Base-by-base conservation (phyloP, 768 basidiomycete species). In the Naganishia friedmannii region DNA sequence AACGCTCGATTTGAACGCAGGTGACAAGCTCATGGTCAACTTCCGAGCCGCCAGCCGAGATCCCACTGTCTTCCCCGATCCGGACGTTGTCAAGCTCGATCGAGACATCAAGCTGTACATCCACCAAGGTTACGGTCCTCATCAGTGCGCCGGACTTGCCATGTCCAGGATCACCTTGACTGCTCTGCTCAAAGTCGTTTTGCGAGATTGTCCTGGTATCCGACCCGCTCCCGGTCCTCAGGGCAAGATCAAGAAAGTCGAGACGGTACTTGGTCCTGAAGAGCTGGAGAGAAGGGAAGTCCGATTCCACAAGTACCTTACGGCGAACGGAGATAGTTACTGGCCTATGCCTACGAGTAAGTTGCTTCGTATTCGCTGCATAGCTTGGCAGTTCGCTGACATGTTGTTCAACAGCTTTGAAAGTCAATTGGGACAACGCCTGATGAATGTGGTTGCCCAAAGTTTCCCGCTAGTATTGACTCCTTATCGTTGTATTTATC, bases 91-190 rank as follows among this genome's bases (percentile, higher is more conserved):
- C 48, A 51, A 51, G 48, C 19, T 51, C 48, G 48, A 51, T 12
- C 48, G 48, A 3, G 48, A 51, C 48, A n/a, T 51, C 48, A 51
- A 51, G n/a, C 12, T 51, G 19, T 51, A 51, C 48, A 51, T 51
- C 48, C 48, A 51, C 48, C 48, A 51, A 51, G 48, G 48, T 3
- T 4, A 51, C n/a, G 48, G 48, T 7, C 48, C 48, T 21, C 48
- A 51, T 26, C 48, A 51, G n/a, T 51, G 48, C n/a, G 48, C 48
- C 23, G 48, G 48, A 51, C n/a, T 51, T 8, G 48, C 19, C 3
- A 51, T 51, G 48, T 51, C 48, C n/a, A 51, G 48, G n/a, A 51
- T 51, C n/a, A n/a, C 21, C 48, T 51, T 51, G 48, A 51, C 48
- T 3, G 15, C 48, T 3, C 13, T 51, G 48, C 12, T 51, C 48